phyloP scores from a whole-genome alignment of 1,284 basidiomycete species.

The Phylloporus sp. region DNA sequence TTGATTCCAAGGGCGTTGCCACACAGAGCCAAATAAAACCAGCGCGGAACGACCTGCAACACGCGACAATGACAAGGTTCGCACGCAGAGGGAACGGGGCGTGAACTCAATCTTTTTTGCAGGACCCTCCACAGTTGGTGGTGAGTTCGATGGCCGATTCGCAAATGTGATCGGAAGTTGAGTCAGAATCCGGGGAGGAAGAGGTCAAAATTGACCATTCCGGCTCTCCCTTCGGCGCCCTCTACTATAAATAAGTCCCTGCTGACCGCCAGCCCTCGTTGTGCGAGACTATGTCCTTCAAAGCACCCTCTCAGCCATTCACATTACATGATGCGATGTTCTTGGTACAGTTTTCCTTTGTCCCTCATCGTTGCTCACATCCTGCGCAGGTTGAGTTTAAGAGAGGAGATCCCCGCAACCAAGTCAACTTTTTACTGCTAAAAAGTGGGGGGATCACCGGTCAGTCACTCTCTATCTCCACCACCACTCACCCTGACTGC shows the following conservation, averaged over 20 bases:
- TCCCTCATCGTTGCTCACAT: constrained; percentile 10
- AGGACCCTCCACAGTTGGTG: constrained; percentile 7
- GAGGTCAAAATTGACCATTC: constrained; percentile 22
- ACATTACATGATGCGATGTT: constrained; percentile 23
- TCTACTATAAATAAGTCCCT: constrained; percentile 6
- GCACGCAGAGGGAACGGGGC: no score
- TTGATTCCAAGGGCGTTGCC: constrained; percentile 31
- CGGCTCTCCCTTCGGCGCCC: no score
- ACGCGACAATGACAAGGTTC: background rate
- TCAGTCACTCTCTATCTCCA: constrained; percentile 16
- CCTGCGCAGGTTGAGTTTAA: constrained; percentile 56
- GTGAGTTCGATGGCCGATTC: constrained; percentile 21
- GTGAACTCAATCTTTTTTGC: background rate
- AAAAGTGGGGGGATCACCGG: constrained; percentile 48
- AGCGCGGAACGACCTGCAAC: background rate
- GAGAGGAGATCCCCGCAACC: constrained; percentile 51
- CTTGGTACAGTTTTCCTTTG: constrained; percentile 15
- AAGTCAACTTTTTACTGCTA: constrained; percentile 48
- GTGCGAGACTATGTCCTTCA: constrained; percentile 19
- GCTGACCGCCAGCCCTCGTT: background rate
- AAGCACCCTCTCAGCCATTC: constrained; percentile 17
- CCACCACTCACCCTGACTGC: background rate
- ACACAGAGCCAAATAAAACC: constrained; percentile 27
- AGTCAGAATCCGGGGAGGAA: constrained; percentile 8
- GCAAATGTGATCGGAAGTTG: constrained; percentile 13